Evolutionary conservation across 768 basidiomycete genomes (phyloP).

Genomic region (Clavulina sp.): DNA sequence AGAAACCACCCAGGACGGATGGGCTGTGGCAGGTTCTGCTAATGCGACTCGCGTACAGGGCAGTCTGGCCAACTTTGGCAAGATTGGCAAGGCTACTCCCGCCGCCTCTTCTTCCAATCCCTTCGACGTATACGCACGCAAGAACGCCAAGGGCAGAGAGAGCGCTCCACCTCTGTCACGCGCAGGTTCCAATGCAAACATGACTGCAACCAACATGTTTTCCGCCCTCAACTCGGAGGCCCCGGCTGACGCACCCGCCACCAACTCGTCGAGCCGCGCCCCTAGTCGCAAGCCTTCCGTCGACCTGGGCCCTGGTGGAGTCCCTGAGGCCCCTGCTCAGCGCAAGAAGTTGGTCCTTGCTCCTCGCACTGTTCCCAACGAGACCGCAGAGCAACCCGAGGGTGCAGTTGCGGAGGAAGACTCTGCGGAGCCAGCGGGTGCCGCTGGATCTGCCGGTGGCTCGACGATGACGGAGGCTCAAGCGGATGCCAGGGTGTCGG

Average conservation of each 20-base stretch:
- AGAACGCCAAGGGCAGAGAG: conserved; percentile 37
- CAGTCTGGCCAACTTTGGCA: conserved; percentile 75
- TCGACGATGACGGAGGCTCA: conserved; percentile 43
- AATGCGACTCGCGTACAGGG: conserved; percentile 49
- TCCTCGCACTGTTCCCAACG: conserved; percentile 58
- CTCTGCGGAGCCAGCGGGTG: neutral
- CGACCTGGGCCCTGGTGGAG: conserved; percentile 29
- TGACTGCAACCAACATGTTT: too few relatives aligned
- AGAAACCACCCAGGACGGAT: conserved; percentile 62
- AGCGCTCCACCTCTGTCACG: conserved; percentile 55
- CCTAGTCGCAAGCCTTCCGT: conserved; percentile 34
- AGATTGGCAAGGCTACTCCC: conserved; percentile 45
- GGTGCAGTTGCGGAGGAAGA: conserved; percentile 25
- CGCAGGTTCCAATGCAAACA: conserved; percentile 63
- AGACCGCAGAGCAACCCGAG: conserved; percentile 34
- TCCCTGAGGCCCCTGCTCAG: conserved; percentile 32
- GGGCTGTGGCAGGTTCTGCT: conserved; percentile 48
- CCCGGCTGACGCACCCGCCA: conserved; percentile 18
- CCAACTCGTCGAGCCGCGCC: conserved; percentile 26
- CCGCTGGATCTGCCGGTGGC: conserved; percentile 10
- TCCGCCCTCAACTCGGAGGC: conserved; percentile 58
- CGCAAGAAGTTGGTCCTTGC: conserved; percentile 57
- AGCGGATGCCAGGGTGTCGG: conserved; percentile 56
- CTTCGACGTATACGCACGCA: conserved; percentile 67
- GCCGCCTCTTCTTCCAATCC: conserved; percentile 67